Conservation (phyloP, 495 filamentous ascomycete genomes). For the Neurospora cerealis region DNA sequence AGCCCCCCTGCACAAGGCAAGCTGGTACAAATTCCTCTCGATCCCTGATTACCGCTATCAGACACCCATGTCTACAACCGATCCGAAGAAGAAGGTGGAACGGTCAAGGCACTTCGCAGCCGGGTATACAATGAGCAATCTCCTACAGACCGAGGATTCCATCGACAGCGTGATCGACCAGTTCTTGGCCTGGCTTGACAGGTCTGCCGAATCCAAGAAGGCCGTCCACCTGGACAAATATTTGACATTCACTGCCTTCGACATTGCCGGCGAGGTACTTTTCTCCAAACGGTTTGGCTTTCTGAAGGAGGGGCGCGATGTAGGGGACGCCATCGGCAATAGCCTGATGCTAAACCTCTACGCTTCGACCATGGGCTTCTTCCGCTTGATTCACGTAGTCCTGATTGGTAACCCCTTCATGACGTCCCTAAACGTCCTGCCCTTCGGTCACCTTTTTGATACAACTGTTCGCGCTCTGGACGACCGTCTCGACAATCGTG, state of each 20-base stretch:
- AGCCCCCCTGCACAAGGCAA: slow-evolving; percentile 15
- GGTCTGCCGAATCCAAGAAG: slow-evolving; percentile 9
- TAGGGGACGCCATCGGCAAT: slow-evolving; percentile 27
- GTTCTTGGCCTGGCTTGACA: slow-evolving; percentile 22
- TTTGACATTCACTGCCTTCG: slow-evolving; percentile 31
- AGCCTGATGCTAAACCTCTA: slow-evolving; percentile 7
- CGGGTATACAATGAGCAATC: slow-evolving; percentile 30
- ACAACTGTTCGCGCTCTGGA: slow-evolving; percentile 28
- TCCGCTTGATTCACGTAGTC: slow-evolving; percentile 22
- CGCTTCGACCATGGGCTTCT: slow-evolving; percentile 29
- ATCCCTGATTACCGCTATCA: slow-evolving; percentile 31
- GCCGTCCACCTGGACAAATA: slow-evolving; percentile 23
- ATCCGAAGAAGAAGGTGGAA: slow-evolving; percentile 24
- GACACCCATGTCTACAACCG: slow-evolving; percentile 34
- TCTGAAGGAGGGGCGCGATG: slow-evolving; percentile 27
- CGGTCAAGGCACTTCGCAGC: slow-evolving; percentile 26
- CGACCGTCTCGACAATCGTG: slow-evolving; percentile 23
- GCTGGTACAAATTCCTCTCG: slow-evolving; percentile 22
- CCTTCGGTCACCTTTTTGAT: slow-evolving; percentile 33
- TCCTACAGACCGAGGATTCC: slow-evolving; percentile 30
- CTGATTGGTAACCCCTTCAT: slow-evolving; percentile 34
- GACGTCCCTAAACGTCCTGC: slow-evolving; percentile 28
- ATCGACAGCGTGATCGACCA: slow-evolving; percentile 27
- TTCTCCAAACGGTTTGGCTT: slow-evolving; percentile 32
- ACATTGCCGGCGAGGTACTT: slow-evolving; percentile 23